Evolutionary conservation across 2,329 filamentous ascomycete genomes (phyloP), one percentile per base, ranked within the genome.

Genomic region (Sporothrix variecibatus): DNA sequence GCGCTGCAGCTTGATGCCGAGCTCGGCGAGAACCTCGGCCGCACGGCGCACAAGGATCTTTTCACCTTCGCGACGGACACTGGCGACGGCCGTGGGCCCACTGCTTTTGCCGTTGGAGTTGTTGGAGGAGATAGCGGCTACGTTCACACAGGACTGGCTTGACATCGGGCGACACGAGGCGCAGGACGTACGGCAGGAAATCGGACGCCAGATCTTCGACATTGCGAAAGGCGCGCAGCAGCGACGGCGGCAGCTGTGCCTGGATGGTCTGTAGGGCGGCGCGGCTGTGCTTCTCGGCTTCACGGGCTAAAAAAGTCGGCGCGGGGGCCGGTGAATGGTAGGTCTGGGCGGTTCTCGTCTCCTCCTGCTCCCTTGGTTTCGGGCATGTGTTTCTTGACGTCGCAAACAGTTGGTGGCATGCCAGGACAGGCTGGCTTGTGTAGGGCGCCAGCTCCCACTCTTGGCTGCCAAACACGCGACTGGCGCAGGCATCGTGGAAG

Each of bases 361-460:
- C 84, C 85, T 81, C 85, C 82, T 1, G 84, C 85, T 81, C 85
- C 85, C 75, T 81, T 83, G 26, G 9, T 26, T 74, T 81, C 82
- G 68, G 81, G 78, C 76, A 82, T 79, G 78, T 86, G 86, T 73
- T 87, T 87, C 49, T 87, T 87, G 34, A 89, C 0, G 93, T 92
- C 3, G 95, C 93, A 80, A 99, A 99, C 15, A 99, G 87, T 79
- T 94, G 87, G 80, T 99, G 97, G 80, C 97, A 98, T 3, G 94
- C 96, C 1, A 98, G 88, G 20, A 96, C 88, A 0, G 95, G 92
- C 77, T 96, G 93, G 78, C 91, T 93, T 68, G 98, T 88, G 81
- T 99, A 99, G 0, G 94, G 91, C 0, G 89, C 89, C 20, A 99
- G 85, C 82, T 99, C 96, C 93, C 96, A 99, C 73, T 97, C 95